Evolutionary conservation across 1,139 yeast genomes (phyloP).

Genomic region (Ashbya aceris): DNA sequence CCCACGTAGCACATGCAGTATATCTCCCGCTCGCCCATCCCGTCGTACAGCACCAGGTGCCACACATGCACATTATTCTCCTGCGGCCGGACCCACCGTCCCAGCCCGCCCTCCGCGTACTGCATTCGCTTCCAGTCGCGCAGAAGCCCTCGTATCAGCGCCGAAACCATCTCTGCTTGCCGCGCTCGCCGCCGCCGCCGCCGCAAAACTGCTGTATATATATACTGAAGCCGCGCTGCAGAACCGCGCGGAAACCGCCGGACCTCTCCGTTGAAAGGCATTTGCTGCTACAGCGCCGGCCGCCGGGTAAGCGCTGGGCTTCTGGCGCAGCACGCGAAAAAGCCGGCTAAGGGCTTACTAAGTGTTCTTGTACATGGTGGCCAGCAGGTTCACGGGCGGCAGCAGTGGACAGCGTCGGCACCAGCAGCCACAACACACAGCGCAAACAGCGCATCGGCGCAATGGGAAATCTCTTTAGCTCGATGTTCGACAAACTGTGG

Average conservation of each 20-base stretch:
- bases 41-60: slow-evolving; percentile 23
- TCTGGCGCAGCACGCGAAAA: too few species aligned
- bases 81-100: slow-evolving; percentile 21
- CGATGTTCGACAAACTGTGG: slow-evolving; percentile 80
- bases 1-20: slow-evolving; percentile 19
- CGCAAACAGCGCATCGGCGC: background rate
- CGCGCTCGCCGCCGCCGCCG: too few species aligned
- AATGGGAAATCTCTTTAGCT: slow-evolving; percentile 84
- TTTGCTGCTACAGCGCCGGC: too few species aligned
- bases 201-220: too few species aligned
- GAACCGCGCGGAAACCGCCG: too few species aligned
- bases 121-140: slow-evolving; percentile 26
- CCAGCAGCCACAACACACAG: background rate
- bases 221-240: too few species aligned
- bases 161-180: slow-evolving; percentile 12
- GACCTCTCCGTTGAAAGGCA: too few species aligned
- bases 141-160: slow-evolving; percentile 20
- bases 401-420: background rate
- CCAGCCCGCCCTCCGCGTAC: background rate
- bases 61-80: slow-evolving; percentile 27
- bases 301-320: too few species aligned
- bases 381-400: too few species aligned
- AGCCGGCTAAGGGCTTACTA: too few species aligned
- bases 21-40: slow-evolving; percentile 14
- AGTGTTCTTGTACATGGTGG: too few species aligned